A percentile compares a stretch with the other conserved stretches of the same genome.
phyloP scores from a whole-genome alignment of 306 rosid species.

The Oxytropis ochrocephala region DNA sequence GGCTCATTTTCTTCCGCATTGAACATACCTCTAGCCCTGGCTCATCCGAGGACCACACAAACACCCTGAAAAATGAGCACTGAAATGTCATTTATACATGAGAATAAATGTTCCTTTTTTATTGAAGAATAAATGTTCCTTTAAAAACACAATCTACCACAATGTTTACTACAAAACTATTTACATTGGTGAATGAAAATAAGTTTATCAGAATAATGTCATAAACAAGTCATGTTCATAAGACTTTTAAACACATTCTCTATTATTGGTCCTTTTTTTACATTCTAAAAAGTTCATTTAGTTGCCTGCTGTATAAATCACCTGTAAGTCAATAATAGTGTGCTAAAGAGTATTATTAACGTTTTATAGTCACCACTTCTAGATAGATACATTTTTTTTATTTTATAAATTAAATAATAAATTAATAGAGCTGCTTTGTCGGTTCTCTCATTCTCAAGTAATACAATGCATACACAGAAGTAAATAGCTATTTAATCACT shows the following conservation, averaged over 20 bases:
- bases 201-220: no score
- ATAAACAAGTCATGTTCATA: not conserved
- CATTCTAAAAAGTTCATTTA: not conserved
- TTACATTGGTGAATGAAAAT: not conserved
- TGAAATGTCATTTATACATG: constrained; percentile 7
- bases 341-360: no score
- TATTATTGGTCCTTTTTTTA: not conserved
- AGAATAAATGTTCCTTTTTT: not conserved
- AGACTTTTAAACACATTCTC: not conserved
- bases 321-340: not conserved
- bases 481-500: constrained; percentile 2
- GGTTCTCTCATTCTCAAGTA: not conserved
- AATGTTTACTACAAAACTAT: not conserved
- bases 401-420: not conserved
- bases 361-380: no score
- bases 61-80: constrained; percentile 25
- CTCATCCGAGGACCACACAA: constrained; percentile 8
- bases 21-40: constrained; percentile 12
- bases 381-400: not conserved
- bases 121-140: not conserved
- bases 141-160: not conserved
- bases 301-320: not conserved
- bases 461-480: not conserved
- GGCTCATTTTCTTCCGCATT: constrained; percentile 4
- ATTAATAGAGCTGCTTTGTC: constrained; percentile 1